Evolutionary conservation across 371 early-diverging fungal genomes (phyloP).

Genomic region (Mortierella sp.): DNA sequence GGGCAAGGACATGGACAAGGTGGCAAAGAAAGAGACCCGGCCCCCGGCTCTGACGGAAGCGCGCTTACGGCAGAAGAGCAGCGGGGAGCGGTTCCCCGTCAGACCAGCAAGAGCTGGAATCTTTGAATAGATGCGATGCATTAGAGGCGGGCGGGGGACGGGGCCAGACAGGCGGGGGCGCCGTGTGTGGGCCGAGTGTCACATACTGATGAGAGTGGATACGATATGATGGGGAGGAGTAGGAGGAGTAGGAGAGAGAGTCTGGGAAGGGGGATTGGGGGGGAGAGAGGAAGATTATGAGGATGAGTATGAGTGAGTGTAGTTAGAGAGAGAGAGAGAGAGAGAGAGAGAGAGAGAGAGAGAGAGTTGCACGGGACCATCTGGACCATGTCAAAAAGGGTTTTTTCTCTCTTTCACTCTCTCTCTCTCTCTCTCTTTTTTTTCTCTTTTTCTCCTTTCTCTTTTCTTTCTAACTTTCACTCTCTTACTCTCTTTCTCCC

Average conservation of each 20-base stretch:
- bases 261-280: constrained; percentile 6
- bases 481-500: background rate
- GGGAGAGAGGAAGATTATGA: constrained; percentile 5
- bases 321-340: background rate
- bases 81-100: no score
- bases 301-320: background rate
- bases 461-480: background rate
- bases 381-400: background rate
- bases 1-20: no score
- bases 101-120: no score
- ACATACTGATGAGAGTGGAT: background rate
- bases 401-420: background rate
- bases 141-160: no score
- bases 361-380: background rate
- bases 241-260: background rate
- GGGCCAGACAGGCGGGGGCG: no score
- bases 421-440: background rate
- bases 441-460: background rate
- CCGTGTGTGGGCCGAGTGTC: no score
- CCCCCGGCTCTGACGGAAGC: no score
- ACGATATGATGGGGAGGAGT: background rate
- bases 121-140: no score
- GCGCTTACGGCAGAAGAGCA: no score
- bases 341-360: constrained; percentile 3
- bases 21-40: no score